These are phyloP conservation scores for Colletotrichum sp. DNA, from an alignment of 2,329 filamentous ascomycete genomes.

Conservation along the genomic window DNA sequence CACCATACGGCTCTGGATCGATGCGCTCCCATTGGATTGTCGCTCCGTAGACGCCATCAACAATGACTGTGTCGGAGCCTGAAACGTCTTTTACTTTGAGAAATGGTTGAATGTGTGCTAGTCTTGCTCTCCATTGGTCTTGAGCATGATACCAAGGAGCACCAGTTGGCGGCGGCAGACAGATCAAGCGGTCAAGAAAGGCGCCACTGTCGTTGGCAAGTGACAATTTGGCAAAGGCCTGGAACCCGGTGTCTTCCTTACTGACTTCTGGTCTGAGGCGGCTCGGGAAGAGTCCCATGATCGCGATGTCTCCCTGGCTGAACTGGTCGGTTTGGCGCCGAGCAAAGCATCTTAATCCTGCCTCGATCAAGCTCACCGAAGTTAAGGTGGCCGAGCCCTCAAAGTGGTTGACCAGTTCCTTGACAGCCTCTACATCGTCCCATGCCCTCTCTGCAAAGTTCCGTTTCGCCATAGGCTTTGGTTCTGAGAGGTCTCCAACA, in stretches of 20 bases:
- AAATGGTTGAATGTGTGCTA: not conserved
- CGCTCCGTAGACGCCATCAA: not conserved
- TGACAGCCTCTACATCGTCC: not conserved
- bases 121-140: not conserved
- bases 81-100: not conserved
- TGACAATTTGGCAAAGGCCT: not conserved
- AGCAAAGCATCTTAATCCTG: not conserved
- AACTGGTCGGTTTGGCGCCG: not conserved
- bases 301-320: not conserved
- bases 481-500: accelerated
- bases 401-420: not conserved
- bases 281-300: not conserved
- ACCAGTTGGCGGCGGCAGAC: accelerated
- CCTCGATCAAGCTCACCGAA: not conserved
- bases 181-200: not conserved
- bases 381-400: not conserved
- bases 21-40: not conserved
- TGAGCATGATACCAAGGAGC: not conserved
- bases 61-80: not conserved
- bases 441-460: not conserved
- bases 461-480: not conserved
- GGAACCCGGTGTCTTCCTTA: not conserved
- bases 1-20: not conserved
- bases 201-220: not conserved
- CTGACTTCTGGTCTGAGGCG: not conserved